Base-by-base conservation (phyloP, 1,284 basidiomycete species). In the Ustilago bromivora region DNA sequence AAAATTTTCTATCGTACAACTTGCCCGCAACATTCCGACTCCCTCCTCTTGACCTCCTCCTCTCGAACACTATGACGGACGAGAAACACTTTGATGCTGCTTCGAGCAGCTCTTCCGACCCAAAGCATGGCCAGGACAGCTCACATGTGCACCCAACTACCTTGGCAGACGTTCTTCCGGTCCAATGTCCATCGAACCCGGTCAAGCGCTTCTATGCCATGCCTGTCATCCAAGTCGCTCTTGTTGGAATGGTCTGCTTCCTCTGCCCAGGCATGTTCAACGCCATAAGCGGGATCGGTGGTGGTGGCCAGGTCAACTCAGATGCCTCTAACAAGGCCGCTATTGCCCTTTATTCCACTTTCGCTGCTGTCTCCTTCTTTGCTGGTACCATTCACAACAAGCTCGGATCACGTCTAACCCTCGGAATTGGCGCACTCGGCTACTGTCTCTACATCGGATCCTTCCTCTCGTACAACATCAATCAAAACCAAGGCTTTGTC, bases 361-460 rank as follows among this genome's bases (percentile, higher is more conserved):
- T 85, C 47, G 78, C 83, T 23, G 75, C 47, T 36, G 78, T 83
- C 47, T 81, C 82, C 47, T 85, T 83, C 71, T 92, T 31, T 87
- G 93, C 86, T 91, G 93, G 88, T 92, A 94, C 80, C 90, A 88
- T 89, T 55, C 75, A 87, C 84, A 88, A 88, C 81, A 78, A 90
- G 69, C 88, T 95, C 41, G 93, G 93, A n/a, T 88, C 92, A 34
- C 89, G 90, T 19, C 79, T 91, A 12, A 93, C 93, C 0, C 90
- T 95, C 17, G 87, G 91, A 31, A 78, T 94, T 15, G 93, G 93
- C 57, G 91, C 90, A 2, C 61, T 77, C n/a, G 84, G 83, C 19
- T 85, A 86, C 66, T 76, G 71, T 53, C 88, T 94, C 40, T 94
- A 93, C 85, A 90, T 93, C 63, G 91, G 90, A 9, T 90, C 91